A percentile compares a stretch with the other conserved stretches of the same genome.
Conservation (phyloP, 2,329 filamentous ascomycete species). For the Venturia aucupariae region DNA sequence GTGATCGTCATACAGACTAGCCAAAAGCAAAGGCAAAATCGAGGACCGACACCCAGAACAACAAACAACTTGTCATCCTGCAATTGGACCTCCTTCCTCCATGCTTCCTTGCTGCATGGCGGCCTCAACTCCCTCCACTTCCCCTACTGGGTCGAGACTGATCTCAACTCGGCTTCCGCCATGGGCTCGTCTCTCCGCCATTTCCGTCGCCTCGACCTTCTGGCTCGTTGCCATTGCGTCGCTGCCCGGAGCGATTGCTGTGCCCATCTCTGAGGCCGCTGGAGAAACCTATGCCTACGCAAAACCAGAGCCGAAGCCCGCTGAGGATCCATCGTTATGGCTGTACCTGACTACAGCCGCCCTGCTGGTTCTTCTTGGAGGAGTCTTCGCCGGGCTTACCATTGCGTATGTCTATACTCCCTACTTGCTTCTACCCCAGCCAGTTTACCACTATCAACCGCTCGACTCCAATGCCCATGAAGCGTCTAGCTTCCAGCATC, state of each 20-base stretch:
- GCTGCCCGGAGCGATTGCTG: background rate
- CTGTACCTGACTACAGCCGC: constrained; percentile 71
- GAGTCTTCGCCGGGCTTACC: constrained; percentile 89
- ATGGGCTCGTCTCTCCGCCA: background rate
- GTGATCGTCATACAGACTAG: background rate
- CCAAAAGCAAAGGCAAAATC: background rate
- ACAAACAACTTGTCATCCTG: constrained; percentile 3
- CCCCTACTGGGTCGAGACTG: background rate
- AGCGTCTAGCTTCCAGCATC: background rate
- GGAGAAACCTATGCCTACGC: background rate
- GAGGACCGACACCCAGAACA: background rate
- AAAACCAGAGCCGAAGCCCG: background rate
- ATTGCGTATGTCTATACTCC: constrained; percentile 54
- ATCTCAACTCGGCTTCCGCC: background rate
- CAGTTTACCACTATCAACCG: background rate
- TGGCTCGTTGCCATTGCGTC: background rate
- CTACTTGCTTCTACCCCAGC: background rate
- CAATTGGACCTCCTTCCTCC: background rate
- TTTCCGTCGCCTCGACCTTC: background rate
- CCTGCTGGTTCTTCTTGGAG: constrained; percentile 74
- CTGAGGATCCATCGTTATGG: constrained; percentile 53
- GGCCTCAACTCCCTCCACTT: background rate
- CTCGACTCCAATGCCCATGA: background rate
- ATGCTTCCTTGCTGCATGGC: background rate
- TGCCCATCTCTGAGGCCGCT: background rate